Base-by-base conservation (phyloP, 2,329 filamentous ascomycete species). In the Pyrenochaeta sp. region DNA sequence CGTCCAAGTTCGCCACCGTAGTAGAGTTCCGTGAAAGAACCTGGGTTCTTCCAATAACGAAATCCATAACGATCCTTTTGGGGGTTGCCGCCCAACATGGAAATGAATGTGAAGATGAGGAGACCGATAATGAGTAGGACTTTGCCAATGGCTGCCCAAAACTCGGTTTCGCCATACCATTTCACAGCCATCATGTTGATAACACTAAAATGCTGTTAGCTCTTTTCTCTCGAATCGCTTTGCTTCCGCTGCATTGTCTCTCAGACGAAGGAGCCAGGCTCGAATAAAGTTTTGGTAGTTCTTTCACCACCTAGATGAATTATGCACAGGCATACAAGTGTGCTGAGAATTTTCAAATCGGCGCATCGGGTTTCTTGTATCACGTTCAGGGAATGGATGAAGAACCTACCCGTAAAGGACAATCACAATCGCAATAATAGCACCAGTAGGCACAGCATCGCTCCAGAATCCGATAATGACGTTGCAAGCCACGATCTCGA, bases 51-150 rank as follows among this genome's bases (percentile, higher is more conserved):
- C 79, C 79, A 82, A 61, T 79, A 78, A 2, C 78, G 71, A 64
- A 82, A 82, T n/a, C 79, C 79, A 51, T 74, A 77, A 12, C 69
- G 67, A 48, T 77, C 74, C 56, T 84, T 80, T 0, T 86, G 72
- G 0, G 92, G 92, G 62, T 94, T 95, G 2, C 90, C 92, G 7
- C 91, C 92, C 1, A 95, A 78, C 88, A 95, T 94, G 60, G 87
- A 86, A 60, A 96, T 82, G 67, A 96, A 91, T 2, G 91, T 94
- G 77, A 81, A 81, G 55, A 76, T 68, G 61, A 81, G 76, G 14
- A 81, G 69, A 29, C 75, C 73, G 51, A 80, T 73, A 60, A 82
- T 80, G 49, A 81, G 71, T 18, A 81, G 61, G 15, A 81, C 77
- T 62, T 82, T 81, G 51, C 77, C 77, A 10, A 93, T 58, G 86